Conservation (phyloP, 805 yeast genomes). For the Ogataea philodendri region DNA sequence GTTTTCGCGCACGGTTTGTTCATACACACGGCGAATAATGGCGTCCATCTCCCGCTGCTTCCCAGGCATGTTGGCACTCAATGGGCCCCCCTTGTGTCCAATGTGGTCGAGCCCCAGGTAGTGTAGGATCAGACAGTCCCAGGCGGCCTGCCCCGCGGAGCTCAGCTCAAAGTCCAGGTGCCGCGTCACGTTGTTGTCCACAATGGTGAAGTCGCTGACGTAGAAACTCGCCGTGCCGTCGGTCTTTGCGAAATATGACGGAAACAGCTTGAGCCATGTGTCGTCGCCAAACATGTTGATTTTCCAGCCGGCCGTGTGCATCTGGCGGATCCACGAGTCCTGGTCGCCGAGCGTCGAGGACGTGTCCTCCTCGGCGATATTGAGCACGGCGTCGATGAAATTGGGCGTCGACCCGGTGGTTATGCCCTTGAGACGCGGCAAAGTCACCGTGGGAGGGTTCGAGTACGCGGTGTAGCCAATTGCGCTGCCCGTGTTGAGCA, state of each 20-base stretch:
- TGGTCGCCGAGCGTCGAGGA: constrained; percentile 63
- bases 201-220: constrained; percentile 93
- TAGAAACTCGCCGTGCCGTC: constrained; percentile 95
- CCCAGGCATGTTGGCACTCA: constrained; percentile 70
- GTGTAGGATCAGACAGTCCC: constrained; percentile 90
- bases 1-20: constrained; percentile 27
- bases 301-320: constrained; percentile 39
- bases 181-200: constrained; percentile 88
- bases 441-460: constrained; percentile 94
- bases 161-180: constrained; percentile 66
- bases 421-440: constrained; percentile 89
- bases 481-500: constrained; percentile 66
- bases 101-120: constrained; percentile 95
- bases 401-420: constrained; percentile 95
- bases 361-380: constrained; percentile 87
- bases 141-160: constrained; percentile 37
- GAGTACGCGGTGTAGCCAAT: constrained; percentile 89
- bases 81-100: constrained; percentile 96
- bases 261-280: constrained; percentile 93
- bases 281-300: constrained; percentile 95
- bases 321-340: constrained; percentile 86
- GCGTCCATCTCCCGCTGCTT: constrained; percentile 87
- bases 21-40: constrained; percentile 54
- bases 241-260: constrained; percentile 54
- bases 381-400: constrained; percentile 89